Conservation (phyloP, 164 flowering plant genomes). For the Stephania japonica region DNA sequence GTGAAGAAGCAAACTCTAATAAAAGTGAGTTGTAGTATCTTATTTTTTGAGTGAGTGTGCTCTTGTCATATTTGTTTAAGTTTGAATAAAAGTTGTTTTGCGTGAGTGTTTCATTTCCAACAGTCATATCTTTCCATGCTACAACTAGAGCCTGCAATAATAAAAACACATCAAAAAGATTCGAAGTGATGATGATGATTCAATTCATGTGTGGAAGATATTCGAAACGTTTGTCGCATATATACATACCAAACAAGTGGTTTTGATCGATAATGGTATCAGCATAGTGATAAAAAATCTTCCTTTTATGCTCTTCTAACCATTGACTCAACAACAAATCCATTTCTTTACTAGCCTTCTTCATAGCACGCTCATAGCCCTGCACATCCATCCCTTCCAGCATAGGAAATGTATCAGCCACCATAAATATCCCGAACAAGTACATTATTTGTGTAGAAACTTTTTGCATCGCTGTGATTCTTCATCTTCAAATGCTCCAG, state of each 20-base stretch:
- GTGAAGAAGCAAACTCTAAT: too few relatives aligned
- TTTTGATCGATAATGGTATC: slow-evolving; percentile 16
- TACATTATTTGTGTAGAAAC: neutral
- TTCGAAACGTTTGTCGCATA: neutral
- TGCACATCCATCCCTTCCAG: slow-evolving; percentile 19
- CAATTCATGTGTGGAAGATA: too few relatives aligned
- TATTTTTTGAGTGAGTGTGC: too few relatives aligned
- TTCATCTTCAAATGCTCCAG: neutral
- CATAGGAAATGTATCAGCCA: slow-evolving; percentile 22
- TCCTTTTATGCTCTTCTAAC: slow-evolving; percentile 17
- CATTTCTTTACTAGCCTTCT: slow-evolving; percentile 12
- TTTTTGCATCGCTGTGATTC: slow-evolving; percentile 6
- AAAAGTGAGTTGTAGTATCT: too few relatives aligned
- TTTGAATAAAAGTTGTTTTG: too few relatives aligned
- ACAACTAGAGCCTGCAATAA: too few relatives aligned
- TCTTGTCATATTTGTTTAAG: too few relatives aligned
- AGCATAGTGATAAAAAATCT: slow-evolving; percentile 10
- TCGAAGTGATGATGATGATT: too few relatives aligned
- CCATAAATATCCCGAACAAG: slow-evolving; percentile 10
- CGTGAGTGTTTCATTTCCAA: too few relatives aligned
- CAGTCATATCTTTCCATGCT: too few relatives aligned
- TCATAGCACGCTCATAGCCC: slow-evolving; percentile 22
- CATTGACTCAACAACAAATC: slow-evolving; percentile 13
- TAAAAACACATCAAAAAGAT: too few relatives aligned
- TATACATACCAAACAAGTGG: slow-evolving; percentile 24